phyloP scores from a whole-genome alignment of 1,284 basidiomycete genomes.

The Inonotus hispidus region DNA sequence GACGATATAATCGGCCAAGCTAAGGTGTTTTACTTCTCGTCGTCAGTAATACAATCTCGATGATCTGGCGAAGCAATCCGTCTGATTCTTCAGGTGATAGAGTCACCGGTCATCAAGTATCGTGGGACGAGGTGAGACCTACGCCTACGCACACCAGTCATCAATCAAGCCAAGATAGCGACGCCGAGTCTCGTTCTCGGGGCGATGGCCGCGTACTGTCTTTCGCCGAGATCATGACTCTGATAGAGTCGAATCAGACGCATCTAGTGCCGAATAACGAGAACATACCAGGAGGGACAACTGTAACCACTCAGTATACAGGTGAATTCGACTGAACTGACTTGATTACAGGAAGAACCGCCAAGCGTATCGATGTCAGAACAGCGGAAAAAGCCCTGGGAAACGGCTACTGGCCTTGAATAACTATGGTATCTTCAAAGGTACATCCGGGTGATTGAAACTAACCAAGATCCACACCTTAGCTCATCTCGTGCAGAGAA shows the following conservation, averaged over 20 bases:
- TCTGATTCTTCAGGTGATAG: constrained; percentile 5
- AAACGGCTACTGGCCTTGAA: background rate
- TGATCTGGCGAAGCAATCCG: background rate
- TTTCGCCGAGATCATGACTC: constrained; percentile 59
- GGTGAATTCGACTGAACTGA: no score
- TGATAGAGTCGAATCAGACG: constrained; percentile 64
- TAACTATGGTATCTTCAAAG: background rate
- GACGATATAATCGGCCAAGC: constrained; percentile 21
- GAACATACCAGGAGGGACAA: constrained; percentile 53
- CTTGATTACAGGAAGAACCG: constrained; percentile 1
- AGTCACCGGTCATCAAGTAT: constrained; percentile 16
- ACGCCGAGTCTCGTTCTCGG: background rate
- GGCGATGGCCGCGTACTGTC: constrained; percentile 38
- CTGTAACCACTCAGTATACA: constrained; percentile 34
- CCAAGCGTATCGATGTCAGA: constrained; percentile 8
- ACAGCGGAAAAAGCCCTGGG: constrained; percentile 14
- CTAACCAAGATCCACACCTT: no score
- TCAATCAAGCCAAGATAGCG: background rate
- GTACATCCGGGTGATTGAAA: background rate
- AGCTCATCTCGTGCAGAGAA: no score
- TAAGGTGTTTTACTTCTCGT: constrained; percentile 23
- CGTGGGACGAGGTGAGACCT: constrained; percentile 17
- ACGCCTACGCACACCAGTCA: background rate
- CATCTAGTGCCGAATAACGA: constrained; percentile 76
- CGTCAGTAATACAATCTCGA: constrained; percentile 11